These are phyloP conservation scores for Melastoma malabathricum DNA, from an alignment of 345 rosid species.

Conservation along the genomic window DNA sequence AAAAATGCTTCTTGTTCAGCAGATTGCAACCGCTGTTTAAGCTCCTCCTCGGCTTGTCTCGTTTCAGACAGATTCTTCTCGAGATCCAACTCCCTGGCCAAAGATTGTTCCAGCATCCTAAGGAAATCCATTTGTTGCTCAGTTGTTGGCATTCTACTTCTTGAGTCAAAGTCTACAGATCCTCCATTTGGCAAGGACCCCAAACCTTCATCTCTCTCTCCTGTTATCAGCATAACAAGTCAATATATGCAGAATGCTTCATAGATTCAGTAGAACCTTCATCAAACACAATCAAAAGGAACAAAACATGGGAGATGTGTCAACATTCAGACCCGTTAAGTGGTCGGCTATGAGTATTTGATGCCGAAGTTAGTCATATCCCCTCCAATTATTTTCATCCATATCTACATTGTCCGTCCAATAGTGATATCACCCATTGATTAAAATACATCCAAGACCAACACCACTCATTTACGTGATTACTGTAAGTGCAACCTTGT, in stretches of 20 bases:
- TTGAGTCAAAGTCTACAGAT: slow-evolving; percentile 21
- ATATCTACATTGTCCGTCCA: too few species aligned
- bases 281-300: too few species aligned
- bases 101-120: slow-evolving; percentile 87
- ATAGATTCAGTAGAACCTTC: too few species aligned
- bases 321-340: too few species aligned
- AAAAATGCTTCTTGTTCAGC: slow-evolving; percentile 40
- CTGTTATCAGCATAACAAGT: slow-evolving; percentile 20
- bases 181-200: slow-evolving; percentile 27
- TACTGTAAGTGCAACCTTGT: too few species aligned
- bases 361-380: too few species aligned
- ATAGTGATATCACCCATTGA: too few species aligned
- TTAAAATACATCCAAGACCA: too few species aligned
- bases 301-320: too few species aligned
- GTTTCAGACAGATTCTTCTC: slow-evolving; percentile 73
- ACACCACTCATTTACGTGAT: too few species aligned
- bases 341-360: too few species aligned
- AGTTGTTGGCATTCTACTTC: slow-evolving; percentile 65
- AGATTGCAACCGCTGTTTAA: slow-evolving; percentile 36
- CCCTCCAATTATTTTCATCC: too few species aligned
- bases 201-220: slow-evolving; percentile 20
- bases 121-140: slow-evolving; percentile 64
- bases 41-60: slow-evolving; percentile 40
- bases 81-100: slow-evolving; percentile 87
- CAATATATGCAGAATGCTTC: neutral